phyloP scores from a whole-genome alignment of 2,329 filamentous ascomycete species.

The Exophiala viscosa region DNA sequence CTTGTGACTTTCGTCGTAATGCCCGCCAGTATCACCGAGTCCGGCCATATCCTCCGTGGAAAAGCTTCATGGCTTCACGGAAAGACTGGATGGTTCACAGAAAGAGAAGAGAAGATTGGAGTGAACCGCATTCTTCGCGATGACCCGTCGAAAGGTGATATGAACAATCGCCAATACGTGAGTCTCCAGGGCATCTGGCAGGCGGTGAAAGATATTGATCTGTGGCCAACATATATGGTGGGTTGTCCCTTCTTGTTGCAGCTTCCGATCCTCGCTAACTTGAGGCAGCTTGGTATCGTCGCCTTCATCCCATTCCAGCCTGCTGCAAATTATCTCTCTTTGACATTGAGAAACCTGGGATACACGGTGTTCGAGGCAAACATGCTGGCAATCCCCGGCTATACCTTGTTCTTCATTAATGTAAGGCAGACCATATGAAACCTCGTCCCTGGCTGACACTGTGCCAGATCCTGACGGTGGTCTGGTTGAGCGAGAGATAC shows the following conservation, averaged over 20 bases:
- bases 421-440: conserved; percentile 28
- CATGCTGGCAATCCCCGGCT: conserved; percentile 32
- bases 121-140: conserved; percentile 46
- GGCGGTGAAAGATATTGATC: conserved; percentile 50
- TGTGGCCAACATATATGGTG: conserved; percentile 53
- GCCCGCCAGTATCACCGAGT: conserved; percentile 38
- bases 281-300: conserved; percentile 30
- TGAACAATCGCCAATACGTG: conserved; percentile 41
- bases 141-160: conserved; percentile 43
- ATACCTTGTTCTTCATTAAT: conserved; percentile 47
- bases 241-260: conserved; percentile 37
- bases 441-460: conserved; percentile 41
- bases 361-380: conserved; percentile 34
- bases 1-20: conserved; percentile 43
- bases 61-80: conserved; percentile 52
- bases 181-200: conserved; percentile 46
- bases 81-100: conserved; percentile 59
- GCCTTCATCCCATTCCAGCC: conserved; percentile 47
- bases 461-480: conserved; percentile 46
- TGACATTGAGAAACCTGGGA: conserved; percentile 44
- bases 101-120: conserved; percentile 64
- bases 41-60: conserved; percentile 27
- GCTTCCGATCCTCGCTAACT: conserved; percentile 42
- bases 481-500: conserved; percentile 51
- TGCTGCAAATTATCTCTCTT: conserved; percentile 53